Evolutionary conservation across 2,329 filamentous ascomycete genomes (phyloP).

Genomic region (Fusarium nisikadoi): DNA sequence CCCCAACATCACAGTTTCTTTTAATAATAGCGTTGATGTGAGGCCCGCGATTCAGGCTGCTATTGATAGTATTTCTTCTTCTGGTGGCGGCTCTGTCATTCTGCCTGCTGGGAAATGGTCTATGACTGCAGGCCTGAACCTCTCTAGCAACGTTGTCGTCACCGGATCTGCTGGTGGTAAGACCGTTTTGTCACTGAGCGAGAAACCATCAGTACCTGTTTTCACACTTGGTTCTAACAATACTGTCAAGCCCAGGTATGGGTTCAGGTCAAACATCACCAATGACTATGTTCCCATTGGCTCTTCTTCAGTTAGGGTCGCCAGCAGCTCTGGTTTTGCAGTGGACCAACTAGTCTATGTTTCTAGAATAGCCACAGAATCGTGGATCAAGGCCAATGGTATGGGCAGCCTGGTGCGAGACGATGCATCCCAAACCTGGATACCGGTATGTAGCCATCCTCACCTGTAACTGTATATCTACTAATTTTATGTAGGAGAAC

Average conservation of each 20-base stretch:
- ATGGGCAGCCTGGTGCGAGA: constrained; percentile 28
- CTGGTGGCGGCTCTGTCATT: constrained; percentile 27
- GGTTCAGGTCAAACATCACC: constrained; percentile 21
- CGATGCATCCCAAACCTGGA: constrained; percentile 28
- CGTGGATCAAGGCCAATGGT: constrained; percentile 30
- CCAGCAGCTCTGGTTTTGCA: background rate
- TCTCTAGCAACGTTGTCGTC: constrained; percentile 13
- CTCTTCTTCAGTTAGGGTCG: constrained; percentile 1
- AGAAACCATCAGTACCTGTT: constrained; percentile 3
- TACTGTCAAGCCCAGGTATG: background rate
- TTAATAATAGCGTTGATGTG: constrained; percentile 5
- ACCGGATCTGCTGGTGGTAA: background rate
- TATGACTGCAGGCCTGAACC: constrained; percentile 15
- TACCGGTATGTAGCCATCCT: constrained; percentile 3
- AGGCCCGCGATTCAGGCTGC: constrained; percentile 23
- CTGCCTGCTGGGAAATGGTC: constrained; percentile 20
- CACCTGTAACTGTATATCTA: accelerated
- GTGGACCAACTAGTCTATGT: constrained; percentile 29
- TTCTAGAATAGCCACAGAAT: constrained; percentile 11
- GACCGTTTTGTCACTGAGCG: constrained; percentile 7
- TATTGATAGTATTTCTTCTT: constrained; percentile 11
- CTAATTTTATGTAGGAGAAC: background rate
- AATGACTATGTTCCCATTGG: constrained; percentile 34
- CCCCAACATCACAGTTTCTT: background rate
- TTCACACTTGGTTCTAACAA: constrained; percentile 24